Conservation (phyloP, 139 green algal species). For the Chlamydomonas schloesseri region DNA sequence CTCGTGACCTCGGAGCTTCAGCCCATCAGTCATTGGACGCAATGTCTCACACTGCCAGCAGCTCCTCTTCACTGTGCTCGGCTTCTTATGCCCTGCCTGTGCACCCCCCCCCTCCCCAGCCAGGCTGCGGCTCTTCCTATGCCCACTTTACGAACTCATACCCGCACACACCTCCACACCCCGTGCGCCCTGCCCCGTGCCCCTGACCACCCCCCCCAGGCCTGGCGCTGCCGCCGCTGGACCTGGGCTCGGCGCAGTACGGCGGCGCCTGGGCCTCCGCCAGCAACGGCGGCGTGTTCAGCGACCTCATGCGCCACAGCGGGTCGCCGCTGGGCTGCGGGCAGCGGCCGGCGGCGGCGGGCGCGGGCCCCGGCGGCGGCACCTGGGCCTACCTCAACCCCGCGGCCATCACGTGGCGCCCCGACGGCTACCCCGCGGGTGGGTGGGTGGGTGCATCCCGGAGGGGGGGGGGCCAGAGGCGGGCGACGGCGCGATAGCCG, state of each 20-base stretch:
- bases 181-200: too few relatives aligned
- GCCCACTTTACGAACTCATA: too few relatives aligned
- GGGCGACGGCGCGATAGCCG: neutral
- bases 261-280: conserved; percentile 8
- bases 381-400: conserved; percentile 18
- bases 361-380: neutral
- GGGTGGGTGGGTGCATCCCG: neutral
- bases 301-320: conserved; percentile 24
- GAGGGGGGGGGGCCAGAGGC: neutral
- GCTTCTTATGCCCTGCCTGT: too few relatives aligned
- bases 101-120: too few relatives aligned
- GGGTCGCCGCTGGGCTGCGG: too few relatives aligned
- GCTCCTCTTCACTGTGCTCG: too few relatives aligned
- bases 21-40: too few relatives aligned
- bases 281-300: conserved; percentile 2
- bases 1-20: too few relatives aligned
- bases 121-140: too few relatives aligned
- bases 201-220: neutral
- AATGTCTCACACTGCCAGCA: too few relatives aligned
- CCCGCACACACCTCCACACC: neutral
- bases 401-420: neutral
- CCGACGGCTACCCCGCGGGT: conserved; percentile 35
- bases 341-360: neutral
- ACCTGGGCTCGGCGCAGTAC: neutral
- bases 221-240: conserved; percentile 18